phyloP scores from a whole-genome alignment of 1,284 basidiomycete genomes.

The Cryptococcus neoformans region DNA sequence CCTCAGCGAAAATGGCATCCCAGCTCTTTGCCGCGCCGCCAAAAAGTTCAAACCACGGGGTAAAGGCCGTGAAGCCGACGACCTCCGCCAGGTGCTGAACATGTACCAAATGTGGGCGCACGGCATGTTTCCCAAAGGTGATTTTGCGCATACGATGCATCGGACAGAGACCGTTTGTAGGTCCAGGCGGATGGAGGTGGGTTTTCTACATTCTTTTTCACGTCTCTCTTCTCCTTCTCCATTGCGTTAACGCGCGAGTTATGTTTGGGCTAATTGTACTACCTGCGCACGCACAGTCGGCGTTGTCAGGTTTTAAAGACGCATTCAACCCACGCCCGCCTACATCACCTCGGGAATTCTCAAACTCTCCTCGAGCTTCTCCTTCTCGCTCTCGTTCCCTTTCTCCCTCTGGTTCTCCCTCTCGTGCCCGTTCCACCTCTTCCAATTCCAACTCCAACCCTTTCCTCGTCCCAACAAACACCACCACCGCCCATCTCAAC shows the following conservation, averaged over 20 bases:
- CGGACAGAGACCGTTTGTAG: constrained; percentile 82
- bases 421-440: background rate
- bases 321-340: constrained; percentile 54
- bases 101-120: constrained; percentile 92
- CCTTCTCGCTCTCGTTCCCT: constrained; percentile 7
- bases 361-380: no score
- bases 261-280: background rate
- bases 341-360: no score
- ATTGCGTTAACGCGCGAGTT: background rate
- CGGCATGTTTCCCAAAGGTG: constrained; percentile 78
- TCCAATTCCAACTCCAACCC: constrained; percentile 3
- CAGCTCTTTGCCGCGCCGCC: constrained; percentile 65
- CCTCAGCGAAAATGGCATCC: constrained; percentile 62
- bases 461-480: constrained; percentile 4
- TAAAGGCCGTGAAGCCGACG: constrained; percentile 62
- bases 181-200: constrained; percentile 74
- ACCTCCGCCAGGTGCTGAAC: constrained; percentile 72
- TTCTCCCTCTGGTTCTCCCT: background rate
- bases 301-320: constrained; percentile 51
- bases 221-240: background rate
- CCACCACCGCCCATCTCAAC: constrained; percentile 17
- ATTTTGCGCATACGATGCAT: constrained; percentile 76
- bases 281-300: constrained; percentile 50
- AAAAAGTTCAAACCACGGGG: constrained; percentile 74
- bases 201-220: constrained; percentile 19